These are phyloP conservation scores for Fusarium staphyleae DNA, from an alignment of 2,329 filamentous ascomycete species.

Conservation along the genomic window DNA sequence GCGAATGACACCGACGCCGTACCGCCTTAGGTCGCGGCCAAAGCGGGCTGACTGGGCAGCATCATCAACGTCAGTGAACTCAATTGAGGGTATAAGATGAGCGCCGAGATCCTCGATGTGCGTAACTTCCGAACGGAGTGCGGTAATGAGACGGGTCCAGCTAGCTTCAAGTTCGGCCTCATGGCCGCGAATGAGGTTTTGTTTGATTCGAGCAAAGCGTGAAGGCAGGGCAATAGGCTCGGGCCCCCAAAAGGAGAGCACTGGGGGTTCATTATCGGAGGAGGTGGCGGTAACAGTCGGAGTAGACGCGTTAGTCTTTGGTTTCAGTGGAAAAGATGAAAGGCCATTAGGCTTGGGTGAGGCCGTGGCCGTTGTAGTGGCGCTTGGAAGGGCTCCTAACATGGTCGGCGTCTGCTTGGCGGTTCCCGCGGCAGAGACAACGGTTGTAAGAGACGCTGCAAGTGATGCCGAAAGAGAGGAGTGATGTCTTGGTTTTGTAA, in stretches of 20 bases:
- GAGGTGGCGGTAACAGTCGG: conserved; percentile 23
- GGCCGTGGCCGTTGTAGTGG: conserved; percentile 25
- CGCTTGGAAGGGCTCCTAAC: conserved; percentile 23
- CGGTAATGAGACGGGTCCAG: conserved; percentile 61
- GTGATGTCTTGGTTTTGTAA: conserved; percentile 38
- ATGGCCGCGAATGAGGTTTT: conserved; percentile 59
- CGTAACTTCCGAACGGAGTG: conserved; percentile 59
- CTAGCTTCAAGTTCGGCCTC: conserved; percentile 62
- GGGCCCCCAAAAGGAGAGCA: conserved; percentile 64
- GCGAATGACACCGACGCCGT: conserved; percentile 70
- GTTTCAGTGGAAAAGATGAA: conserved; percentile 16
- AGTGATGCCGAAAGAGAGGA: conserved; percentile 32
- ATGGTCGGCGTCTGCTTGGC: conserved; percentile 13
- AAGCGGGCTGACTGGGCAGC: conserved; percentile 61
- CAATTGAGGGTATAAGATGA: conserved; percentile 63
- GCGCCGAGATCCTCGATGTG: conserved; percentile 59
- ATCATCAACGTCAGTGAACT: conserved; percentile 59
- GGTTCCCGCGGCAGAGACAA: conserved; percentile 32
- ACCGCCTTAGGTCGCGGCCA: conserved; percentile 62
- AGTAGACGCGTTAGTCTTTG: conserved; percentile 14
- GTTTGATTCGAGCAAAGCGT: conserved; percentile 65
- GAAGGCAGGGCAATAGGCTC: conserved; percentile 65
- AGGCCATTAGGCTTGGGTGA: conserved; percentile 23
- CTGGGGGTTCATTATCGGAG: conserved; percentile 55
- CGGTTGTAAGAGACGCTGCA: conserved; percentile 30